phyloP scores from a whole-genome alignment of 441 rosid genomes.

The Pelargonium myrrhifolium region DNA sequence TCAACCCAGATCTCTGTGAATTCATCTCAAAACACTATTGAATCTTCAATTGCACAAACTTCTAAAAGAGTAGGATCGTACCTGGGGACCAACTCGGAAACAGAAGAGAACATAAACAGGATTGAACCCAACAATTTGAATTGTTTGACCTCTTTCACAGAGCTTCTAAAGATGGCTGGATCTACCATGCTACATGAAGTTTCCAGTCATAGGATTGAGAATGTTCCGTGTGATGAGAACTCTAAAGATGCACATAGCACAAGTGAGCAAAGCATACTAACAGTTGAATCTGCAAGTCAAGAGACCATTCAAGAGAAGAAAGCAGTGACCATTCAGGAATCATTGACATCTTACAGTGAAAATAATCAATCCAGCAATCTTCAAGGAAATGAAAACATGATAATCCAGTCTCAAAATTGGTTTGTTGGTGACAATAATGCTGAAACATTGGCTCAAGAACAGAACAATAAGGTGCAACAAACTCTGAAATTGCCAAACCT shows the following conservation, averaged over 20 bases:
- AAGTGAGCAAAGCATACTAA: constrained; percentile 23
- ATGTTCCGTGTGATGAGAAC: constrained; percentile 23
- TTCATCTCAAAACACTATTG: constrained; percentile 1
- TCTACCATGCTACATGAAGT: constrained; percentile 29
- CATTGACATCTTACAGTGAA: constrained; percentile 26
- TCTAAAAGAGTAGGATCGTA: constrained; percentile 45
- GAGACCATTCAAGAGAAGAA: constrained; percentile 22
- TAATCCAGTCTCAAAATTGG: constrained; percentile 21
- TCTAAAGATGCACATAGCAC: constrained; percentile 20
- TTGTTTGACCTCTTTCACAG: constrained; percentile 36
- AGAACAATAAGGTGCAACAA: constrained; percentile 28
- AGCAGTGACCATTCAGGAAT: constrained; percentile 19
- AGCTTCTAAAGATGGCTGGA: constrained; percentile 48
- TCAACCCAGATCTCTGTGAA: constrained; percentile 3
- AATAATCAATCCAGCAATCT: constrained; percentile 28
- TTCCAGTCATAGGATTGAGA: constrained; percentile 22
- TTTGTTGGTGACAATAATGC: constrained; percentile 22
- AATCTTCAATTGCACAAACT: constrained; percentile 1
- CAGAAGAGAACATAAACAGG: constrained; percentile 26
- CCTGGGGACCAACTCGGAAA: constrained; percentile 43
- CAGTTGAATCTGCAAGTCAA: constrained; percentile 26
- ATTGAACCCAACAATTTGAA: constrained; percentile 20
- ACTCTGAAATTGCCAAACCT: constrained; percentile 17
- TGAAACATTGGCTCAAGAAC: constrained; percentile 21
- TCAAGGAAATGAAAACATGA: constrained; percentile 25